Evolutionary conservation across 2,329 filamentous ascomycete species (phyloP).

Genomic region (Onygena corvina): DNA sequence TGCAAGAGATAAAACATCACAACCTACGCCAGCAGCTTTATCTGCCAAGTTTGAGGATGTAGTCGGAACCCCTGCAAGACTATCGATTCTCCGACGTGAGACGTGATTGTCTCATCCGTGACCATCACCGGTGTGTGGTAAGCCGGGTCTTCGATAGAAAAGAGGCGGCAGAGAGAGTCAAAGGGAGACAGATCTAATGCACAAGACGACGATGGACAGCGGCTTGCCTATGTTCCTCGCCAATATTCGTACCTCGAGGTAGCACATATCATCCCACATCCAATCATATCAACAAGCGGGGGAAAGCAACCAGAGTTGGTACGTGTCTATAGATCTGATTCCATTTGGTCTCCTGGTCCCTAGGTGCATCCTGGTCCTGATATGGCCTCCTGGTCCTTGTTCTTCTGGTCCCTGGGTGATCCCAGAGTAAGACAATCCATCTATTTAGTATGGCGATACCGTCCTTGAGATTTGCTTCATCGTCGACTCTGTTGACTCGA

Average conservation of each 20-base stretch:
- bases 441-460: no score
- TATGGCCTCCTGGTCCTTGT: no score
- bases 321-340: no score
- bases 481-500: no score
- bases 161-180: constrained; percentile 13
- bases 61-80: constrained; percentile 13
- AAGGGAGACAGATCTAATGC: constrained; percentile 12
- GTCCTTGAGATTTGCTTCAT: no score
- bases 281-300: constrained; percentile 13
- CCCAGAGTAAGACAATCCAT: no score
- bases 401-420: no score
- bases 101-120: constrained; percentile 17
- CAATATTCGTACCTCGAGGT: constrained; percentile 14
- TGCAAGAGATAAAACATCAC: constrained; percentile 14
- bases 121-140: constrained; percentile 17
- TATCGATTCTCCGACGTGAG: constrained; percentile 15
- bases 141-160: constrained; percentile 15
- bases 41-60: constrained; percentile 11
- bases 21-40: constrained; percentile 14
- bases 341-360: no score
- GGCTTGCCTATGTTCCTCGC: constrained; percentile 8
- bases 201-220: constrained; percentile 15
- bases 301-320: no score
- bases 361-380: no score
- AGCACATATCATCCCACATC: constrained; percentile 18